Evolutionary conservation across 1,284 basidiomycete species (phyloP), one percentile per base, ranked within the genome.

Genomic region (Marasmius tenuissimus): DNA sequence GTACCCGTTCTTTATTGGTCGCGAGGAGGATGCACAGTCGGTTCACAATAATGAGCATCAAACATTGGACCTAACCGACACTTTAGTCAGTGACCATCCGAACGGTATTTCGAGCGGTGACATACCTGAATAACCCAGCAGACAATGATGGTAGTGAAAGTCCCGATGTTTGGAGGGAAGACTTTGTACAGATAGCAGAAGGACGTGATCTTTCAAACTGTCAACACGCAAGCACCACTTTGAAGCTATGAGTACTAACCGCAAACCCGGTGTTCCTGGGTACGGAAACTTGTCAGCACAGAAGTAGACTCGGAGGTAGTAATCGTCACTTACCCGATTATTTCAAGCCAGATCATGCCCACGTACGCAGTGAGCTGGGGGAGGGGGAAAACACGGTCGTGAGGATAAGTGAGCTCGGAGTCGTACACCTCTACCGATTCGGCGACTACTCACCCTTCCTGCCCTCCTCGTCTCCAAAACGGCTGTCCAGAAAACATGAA

Each of bases 41-140:
- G 33, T 57, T 57, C 40, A 40, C 40, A 27, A 57, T 57, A 34
- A 57, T 57, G 10, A 48, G 40, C 56, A 57, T 57, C 18, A 57
- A 34, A n/a, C 56, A 57, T 48, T 57, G 56, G 42, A 57, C 56
- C 40, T 27, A 27, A 27, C n/a, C n/a, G n/a, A n/a, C n/a, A n/a
- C n/a, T n/a, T n/a, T n/a, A n/a, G n/a, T n/a, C n/a, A n/a, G n/a
- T n/a, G n/a, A n/a, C n/a, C n/a, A n/a, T n/a, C n/a, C n/a, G n/a
- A n/a, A n/a, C n/a, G n/a, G n/a, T n/a, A n/a, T n/a, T n/a, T n/a
- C 27, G 27, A 27, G 27, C 4, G 27, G 27, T 4, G 27, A 27
- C 27, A 27, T 27, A 57, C 56, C 42, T 57, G 56, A 14, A 48
- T 57, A 47, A 57, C 47, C 56, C 56, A 57, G 40, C 56, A 57